phyloP scores from a whole-genome alignment of 495 filamentous ascomycete genomes.

The Sabuloglossum arenarium region DNA sequence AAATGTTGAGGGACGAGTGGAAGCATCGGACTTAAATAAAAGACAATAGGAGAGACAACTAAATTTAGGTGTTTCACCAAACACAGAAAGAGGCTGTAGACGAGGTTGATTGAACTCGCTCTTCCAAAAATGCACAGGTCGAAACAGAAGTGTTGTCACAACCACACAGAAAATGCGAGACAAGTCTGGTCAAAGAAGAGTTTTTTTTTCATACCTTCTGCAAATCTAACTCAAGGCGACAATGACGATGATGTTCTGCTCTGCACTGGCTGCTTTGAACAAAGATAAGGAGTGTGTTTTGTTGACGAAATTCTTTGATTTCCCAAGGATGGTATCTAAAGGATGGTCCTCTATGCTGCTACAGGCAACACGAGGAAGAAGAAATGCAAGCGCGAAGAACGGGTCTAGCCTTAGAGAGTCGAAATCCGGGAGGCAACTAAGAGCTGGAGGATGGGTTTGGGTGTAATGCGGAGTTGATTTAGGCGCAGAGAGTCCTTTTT shows the following conservation, averaged over 20 bases:
- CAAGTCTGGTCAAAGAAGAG: not conserved
- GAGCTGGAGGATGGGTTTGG: not conserved
- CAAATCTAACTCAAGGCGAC: too few species aligned
- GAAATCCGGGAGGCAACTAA: not conserved
- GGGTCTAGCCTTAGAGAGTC: not conserved
- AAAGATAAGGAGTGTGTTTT: not conserved
- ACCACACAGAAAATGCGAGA: too few species aligned
- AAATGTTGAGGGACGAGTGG: not conserved
- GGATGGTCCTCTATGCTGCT: not conserved
- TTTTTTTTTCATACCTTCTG: too few species aligned
- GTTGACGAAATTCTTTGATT: constrained; percentile 1
- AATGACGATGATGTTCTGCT: not conserved
- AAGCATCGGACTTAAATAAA: too few species aligned
- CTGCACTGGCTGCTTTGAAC: not conserved
- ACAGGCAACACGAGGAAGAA: not conserved
- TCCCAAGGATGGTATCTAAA: too few species aligned
- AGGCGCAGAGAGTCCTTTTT: too few species aligned
- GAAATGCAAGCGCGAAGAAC: not conserved
- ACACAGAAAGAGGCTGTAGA: too few species aligned
- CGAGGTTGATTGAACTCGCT: too few species aligned
- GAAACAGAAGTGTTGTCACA: not conserved
- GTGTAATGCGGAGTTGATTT: too few species aligned
- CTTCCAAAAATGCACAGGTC: too few species aligned
- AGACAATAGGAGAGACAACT: too few species aligned
- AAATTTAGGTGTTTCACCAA: too few species aligned